Conservation (phyloP, 2,329 filamentous ascomycete genomes). For the Xylariaceae sp. region DNA sequence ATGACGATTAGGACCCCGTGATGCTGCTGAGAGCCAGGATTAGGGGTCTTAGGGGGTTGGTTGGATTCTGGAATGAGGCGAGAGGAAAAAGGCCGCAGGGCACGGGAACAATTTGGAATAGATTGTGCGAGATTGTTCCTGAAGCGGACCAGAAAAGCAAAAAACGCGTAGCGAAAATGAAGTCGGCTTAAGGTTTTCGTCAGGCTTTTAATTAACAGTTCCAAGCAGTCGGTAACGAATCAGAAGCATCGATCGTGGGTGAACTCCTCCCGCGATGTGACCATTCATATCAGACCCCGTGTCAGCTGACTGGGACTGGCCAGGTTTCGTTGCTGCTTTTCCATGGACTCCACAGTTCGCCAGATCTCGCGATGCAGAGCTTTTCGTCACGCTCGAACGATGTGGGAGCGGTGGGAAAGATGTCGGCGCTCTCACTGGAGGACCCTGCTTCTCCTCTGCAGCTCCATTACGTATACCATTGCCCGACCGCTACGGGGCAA, state of each 20-base stretch:
- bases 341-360: background rate
- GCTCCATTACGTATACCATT: slow-evolving; percentile 11
- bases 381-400: background rate
- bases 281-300: slow-evolving; percentile 13
- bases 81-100: slow-evolving; percentile 7
- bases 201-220: slow-evolving; percentile 19
- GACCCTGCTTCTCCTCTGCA: slow-evolving; percentile 7
- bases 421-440: slow-evolving; percentile 10
- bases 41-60: background rate
- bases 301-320: slow-evolving; percentile 16
- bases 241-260: slow-evolving; percentile 23
- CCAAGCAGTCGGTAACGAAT: slow-evolving; percentile 30
- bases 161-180: slow-evolving; percentile 13
- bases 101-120: slow-evolving; percentile 4
- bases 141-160: background rate
- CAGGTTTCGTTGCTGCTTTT: slow-evolving; percentile 7
- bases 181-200: slow-evolving; percentile 31
- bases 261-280: slow-evolving; percentile 28
- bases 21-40: background rate
- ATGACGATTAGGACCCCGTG: background rate
- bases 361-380: background rate
- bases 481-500: too few relatives aligned
- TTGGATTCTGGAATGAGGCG: too few relatives aligned
- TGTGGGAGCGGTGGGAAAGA: background rate
- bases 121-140: slow-evolving; percentile 2